A percentile compares a stretch with the other conserved stretches of the same genome.
These are phyloP conservation scores for Volvox carteri DNA, from an alignment of 163 green algal species.

Conservation along the genomic window DNA sequence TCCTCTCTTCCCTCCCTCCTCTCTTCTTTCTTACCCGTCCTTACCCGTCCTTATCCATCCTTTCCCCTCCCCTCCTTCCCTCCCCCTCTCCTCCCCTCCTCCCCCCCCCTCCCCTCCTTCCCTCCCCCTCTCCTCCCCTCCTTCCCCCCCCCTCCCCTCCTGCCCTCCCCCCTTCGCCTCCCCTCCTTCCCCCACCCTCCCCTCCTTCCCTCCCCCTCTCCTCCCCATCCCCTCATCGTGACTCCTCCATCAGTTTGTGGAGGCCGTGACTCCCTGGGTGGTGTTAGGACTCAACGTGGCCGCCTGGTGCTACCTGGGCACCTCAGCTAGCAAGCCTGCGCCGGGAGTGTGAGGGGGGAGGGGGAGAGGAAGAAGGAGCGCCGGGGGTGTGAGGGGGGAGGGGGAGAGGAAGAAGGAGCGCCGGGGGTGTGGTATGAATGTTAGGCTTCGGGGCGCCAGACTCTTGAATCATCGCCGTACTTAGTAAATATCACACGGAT, in stretches of 20 bases:
- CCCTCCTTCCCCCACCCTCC: background rate
- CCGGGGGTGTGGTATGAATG: no score
- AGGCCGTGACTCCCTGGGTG: slow-evolving; percentile 44
- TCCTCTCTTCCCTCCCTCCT: background rate
- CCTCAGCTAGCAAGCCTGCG: slow-evolving; percentile 24
- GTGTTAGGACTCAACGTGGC: slow-evolving; percentile 48
- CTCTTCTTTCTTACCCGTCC: background rate
- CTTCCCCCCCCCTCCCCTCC: background rate
- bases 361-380: no score
- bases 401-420: no score
- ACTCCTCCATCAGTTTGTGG: slow-evolving; percentile 45
- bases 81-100: background rate
- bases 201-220: background rate
- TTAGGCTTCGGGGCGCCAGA: no score
- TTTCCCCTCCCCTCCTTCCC: background rate
- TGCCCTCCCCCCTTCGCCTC: background rate
- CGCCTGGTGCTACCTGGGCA: slow-evolving; percentile 52
- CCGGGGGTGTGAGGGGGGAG: no score
- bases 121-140: background rate
- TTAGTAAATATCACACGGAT: no score
- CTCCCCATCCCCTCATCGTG: background rate
- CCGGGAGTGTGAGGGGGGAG: slow-evolving; percentile 27
- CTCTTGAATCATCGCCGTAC: no score
- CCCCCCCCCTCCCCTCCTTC: background rate
- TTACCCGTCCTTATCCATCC: background rate